phyloP scores from a whole-genome alignment of 1,284 basidiomycete species.

The Termitomyces sp. region DNA sequence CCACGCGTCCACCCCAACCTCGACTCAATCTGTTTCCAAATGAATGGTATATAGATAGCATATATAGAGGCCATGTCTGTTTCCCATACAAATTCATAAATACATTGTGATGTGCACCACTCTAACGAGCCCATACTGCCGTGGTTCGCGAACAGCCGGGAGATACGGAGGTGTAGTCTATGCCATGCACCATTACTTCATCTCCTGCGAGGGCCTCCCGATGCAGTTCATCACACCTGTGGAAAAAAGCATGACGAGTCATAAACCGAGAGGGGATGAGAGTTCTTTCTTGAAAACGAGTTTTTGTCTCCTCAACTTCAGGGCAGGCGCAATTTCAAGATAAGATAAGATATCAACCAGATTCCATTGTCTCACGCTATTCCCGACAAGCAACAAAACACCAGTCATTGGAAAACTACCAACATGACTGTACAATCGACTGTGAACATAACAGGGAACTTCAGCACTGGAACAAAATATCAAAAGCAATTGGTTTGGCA shows the following conservation, averaged over 20 bases:
- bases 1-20: slow-evolving; percentile 4
- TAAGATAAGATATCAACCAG: slow-evolving; percentile 4
- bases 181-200: slow-evolving; percentile 83
- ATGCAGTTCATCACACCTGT: slow-evolving; percentile 43
- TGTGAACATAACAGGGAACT: neutral
- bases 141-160: slow-evolving; percentile 50
- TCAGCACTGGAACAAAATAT: neutral
- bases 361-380: no score
- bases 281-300: neutral
- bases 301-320: slow-evolving; percentile 10
- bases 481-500: neutral
- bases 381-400: neutral
- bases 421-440: neutral
- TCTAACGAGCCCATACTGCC: slow-evolving; percentile 72
- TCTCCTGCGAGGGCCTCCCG: slow-evolving; percentile 83
- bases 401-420: neutral
- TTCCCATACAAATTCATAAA: neutral
- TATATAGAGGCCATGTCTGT: neutral
- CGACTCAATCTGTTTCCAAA: neutral
- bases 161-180: slow-evolving; percentile 85
- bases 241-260: slow-evolving; percentile 15
- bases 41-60: neutral
- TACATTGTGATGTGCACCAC: slow-evolving; percentile 64
- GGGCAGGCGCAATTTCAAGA: slow-evolving; percentile 14
- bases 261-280: slow-evolving; percentile 18